Base-by-base conservation (phyloP, 108 stramenopile genomes). In the Aurantiochytrium sp. region DNA sequence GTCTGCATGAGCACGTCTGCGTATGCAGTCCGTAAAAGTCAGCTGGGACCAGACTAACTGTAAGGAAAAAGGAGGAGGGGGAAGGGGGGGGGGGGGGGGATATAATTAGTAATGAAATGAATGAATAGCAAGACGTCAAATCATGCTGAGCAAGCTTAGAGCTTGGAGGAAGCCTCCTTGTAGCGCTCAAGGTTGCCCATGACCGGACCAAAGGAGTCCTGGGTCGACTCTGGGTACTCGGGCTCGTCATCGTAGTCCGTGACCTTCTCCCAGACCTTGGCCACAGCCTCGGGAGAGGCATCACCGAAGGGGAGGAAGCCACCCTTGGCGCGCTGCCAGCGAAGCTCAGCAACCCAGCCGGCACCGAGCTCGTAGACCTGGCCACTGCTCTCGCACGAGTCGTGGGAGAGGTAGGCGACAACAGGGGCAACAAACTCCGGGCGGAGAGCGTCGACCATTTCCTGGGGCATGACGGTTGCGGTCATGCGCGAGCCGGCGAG, bases 401-500 rank as follows among this genome's bases (percentile, higher is more conserved):
- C 92, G 58, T 90, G 90, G 19, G 72, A 35, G 51, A 92, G 90
- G 60, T 72, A 88, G 42, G 92, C 90, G 19, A 92, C 92, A 23
- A 92, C 76, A 14, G 92, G 92, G 5, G 90, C 92, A 4, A 92
- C 92, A 8, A 72, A 55, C 57, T 88, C 92, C 4, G 92, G 92
- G 19, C 60, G 25, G 42, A 92, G 90, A 25, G 88, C 87, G 19
- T 60, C 60, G 44, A 92, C 28, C 49, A 92, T 49, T 16, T 92
- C 92, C 23, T 88, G 72, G 14, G 92, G 83, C 89, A 92, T 83
- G 53, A 92, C 57, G 28, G 42, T 90, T 25, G 69, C 92, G 43
- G 92, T 92, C 92, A 92, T 92, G 28, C 88, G 60, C 16, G 88
- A 89, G 51, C 64, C 90, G 5, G 92, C 92, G 1, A 92, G 88